phyloP scores from a whole-genome alignment of 176 grass and related monocot species.

The Ensete ventricosum region DNA sequence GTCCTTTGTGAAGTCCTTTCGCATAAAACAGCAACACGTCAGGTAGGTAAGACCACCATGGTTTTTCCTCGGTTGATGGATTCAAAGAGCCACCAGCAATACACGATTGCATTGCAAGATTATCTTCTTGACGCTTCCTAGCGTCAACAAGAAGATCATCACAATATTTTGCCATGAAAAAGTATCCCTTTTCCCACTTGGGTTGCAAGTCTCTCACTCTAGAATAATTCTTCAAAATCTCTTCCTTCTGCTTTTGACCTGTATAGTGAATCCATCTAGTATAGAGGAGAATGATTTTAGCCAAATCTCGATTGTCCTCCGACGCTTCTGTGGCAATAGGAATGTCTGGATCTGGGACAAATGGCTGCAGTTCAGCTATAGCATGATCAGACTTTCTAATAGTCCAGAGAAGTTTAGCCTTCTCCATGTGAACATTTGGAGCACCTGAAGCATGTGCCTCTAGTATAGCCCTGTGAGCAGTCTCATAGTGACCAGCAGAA shows the following conservation, averaged over 20 bases:
- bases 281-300: slow-evolving; percentile 92
- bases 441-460: slow-evolving; percentile 84
- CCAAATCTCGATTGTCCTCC: slow-evolving; percentile 72
- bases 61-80: slow-evolving; percentile 48
- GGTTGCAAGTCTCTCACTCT: slow-evolving; percentile 78
- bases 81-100: slow-evolving; percentile 36
- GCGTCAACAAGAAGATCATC: slow-evolving; percentile 95
- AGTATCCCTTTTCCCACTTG: slow-evolving; percentile 95
- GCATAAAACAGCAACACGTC: slow-evolving; percentile 62
- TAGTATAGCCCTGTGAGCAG: slow-evolving; percentile 79
- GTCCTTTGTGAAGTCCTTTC: slow-evolving; percentile 79
- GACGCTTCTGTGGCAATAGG: slow-evolving; percentile 55
- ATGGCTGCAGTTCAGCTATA: slow-evolving; percentile 92
- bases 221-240: slow-evolving; percentile 67
- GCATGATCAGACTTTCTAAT: slow-evolving; percentile 79
- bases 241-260: slow-evolving; percentile 80
- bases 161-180: slow-evolving; percentile 86
- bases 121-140: slow-evolving; percentile 87
- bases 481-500: slow-evolving; percentile 81
- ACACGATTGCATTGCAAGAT: slow-evolving; percentile 22
- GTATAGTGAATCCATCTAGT: slow-evolving; percentile 97
- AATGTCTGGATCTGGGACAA: slow-evolving; percentile 64
- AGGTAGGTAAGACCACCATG: slow-evolving; percentile 64
- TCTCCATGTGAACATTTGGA: slow-evolving; percentile 82
- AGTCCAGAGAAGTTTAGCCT: slow-evolving; percentile 88